Conservation (phyloP, 2,329 filamentous ascomycete species). For the Exserohilum rostratum region DNA sequence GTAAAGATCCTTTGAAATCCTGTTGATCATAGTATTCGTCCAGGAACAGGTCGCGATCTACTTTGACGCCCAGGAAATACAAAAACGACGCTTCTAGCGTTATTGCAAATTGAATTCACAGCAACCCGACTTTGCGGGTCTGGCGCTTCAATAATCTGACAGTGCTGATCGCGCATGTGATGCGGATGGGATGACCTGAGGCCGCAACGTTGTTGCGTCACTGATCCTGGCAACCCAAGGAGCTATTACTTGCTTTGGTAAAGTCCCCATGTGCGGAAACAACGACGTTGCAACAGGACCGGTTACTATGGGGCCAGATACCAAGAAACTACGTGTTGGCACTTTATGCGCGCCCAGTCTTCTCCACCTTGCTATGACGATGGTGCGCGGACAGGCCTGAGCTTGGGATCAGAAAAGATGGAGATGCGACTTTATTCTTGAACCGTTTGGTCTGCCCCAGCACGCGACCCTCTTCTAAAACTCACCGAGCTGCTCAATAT, state of each 20-base stretch:
- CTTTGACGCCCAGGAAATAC: not conserved
- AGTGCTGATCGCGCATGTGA: not conserved
- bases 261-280: not conserved
- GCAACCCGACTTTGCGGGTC: not conserved
- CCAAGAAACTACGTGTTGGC: not conserved
- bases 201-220: not conserved
- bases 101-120: not conserved
- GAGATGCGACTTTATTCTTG: not conserved
- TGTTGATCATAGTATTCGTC: not conserved
- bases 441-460: not conserved
- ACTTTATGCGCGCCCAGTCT: not conserved
- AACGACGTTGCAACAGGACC: not conserved
- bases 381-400: not conserved
- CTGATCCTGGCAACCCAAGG: not conserved
- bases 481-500: not conserved
- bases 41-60: not conserved
- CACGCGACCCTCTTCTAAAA: not conserved
- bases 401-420: not conserved
- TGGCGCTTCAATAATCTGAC: not conserved
- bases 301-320: not conserved
- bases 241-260: not conserved
- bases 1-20: not conserved
- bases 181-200: not conserved
- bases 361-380: constrained; percentile 1
- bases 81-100: not conserved